A percentile compares a stretch with the other conserved stretches of the same genome.
Conservation (phyloP, 2,329 filamentous ascomycete species). For the Penicillium brasilianum region DNA sequence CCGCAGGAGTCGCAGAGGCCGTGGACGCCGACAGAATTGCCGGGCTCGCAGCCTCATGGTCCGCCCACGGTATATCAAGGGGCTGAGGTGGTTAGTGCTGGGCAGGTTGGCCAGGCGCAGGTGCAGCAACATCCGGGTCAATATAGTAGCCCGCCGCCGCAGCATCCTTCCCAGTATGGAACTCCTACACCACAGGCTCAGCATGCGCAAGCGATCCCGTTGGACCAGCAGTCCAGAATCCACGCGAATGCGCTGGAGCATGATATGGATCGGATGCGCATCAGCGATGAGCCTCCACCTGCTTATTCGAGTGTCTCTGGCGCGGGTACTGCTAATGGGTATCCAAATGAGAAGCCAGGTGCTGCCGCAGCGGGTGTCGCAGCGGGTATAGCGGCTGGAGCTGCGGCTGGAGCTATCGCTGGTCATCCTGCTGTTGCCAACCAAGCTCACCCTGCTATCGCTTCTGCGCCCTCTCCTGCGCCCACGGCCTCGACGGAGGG, state of each 20-base stretch:
- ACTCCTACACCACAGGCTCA: slow-evolving; percentile 43
- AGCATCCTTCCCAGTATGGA: slow-evolving; percentile 11
- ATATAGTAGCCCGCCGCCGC: slow-evolving; percentile 39
- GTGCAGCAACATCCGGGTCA: slow-evolving; percentile 27
- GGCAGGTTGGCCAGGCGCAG: slow-evolving; percentile 31
- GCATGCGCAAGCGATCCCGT: slow-evolving; percentile 29
- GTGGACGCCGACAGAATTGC: slow-evolving; percentile 94
- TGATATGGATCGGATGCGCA: slow-evolving; percentile 81
- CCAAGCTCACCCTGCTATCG: slow-evolving; percentile 27
- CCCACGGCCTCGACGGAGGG: slow-evolving; percentile 53
- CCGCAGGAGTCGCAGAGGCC: slow-evolving; percentile 61
- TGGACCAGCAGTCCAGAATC: slow-evolving; percentile 39
- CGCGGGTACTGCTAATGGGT: slow-evolving; percentile 58
- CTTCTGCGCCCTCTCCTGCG: slow-evolving; percentile 29
- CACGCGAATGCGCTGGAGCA: slow-evolving; percentile 78
- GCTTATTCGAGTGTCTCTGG: slow-evolving; percentile 82
- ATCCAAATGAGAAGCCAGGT: slow-evolving; percentile 79
- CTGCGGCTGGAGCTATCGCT: slow-evolving; percentile 18
- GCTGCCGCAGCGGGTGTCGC: slow-evolving; percentile 41
- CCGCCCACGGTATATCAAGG: slow-evolving; percentile 93
- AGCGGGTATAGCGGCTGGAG: slow-evolving; percentile 9
- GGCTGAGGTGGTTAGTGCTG: slow-evolving; percentile 66
- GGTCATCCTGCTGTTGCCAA: slow-evolving; percentile 35
- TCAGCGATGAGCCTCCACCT: slow-evolving; percentile 85
- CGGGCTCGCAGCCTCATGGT: slow-evolving; percentile 83